Percentiles rank a stretch among this genome's conserved stretches.
Evolutionary conservation across 2,329 filamentous ascomycete genomes (phyloP).

Genomic region (Pseudopyrenochaeta lycopersici): DNA sequence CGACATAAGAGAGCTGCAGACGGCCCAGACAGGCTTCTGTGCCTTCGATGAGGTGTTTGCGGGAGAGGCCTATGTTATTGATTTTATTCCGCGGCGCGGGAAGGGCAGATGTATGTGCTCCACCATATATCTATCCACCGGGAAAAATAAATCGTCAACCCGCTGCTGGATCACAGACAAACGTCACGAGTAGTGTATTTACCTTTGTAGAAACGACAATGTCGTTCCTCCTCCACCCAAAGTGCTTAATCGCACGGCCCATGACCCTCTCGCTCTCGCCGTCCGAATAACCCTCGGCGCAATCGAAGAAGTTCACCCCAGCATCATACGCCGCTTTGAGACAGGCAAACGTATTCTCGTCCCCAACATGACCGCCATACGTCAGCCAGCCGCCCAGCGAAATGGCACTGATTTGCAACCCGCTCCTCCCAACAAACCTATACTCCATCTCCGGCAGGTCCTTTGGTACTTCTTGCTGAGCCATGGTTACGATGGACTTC

Average conservation of each 20-base stretch:
- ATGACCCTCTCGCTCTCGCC: conserved; percentile 65
- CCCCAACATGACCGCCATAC: conserved; percentile 76
- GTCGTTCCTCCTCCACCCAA: conserved; percentile 66
- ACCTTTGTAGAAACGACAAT: conserved; percentile 67
- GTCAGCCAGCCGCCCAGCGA: conserved; percentile 72
- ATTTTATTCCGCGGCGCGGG: conserved; percentile 62
- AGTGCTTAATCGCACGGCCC: conserved; percentile 65
- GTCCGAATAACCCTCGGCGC: conserved; percentile 63
- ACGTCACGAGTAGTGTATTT: too few species aligned
- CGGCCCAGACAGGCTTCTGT: conserved; percentile 67
- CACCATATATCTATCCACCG: conserved; percentile 71
- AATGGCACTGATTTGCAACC: conserved; percentile 77
- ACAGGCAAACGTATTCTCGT: conserved; percentile 66
- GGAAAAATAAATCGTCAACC: too few species aligned
- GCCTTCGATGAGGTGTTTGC: conserved; percentile 76
- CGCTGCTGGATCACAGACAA: too few species aligned
- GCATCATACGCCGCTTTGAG: conserved; percentile 65
- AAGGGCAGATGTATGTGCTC: conserved; percentile 59
- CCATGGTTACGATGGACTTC: background rate
- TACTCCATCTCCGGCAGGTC: conserved; percentile 69
- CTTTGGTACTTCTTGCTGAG: conserved; percentile 14
- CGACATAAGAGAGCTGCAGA: conserved; percentile 68
- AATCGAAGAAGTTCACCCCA: conserved; percentile 70
- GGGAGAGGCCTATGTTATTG: conserved; percentile 73
- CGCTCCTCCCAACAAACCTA: conserved; percentile 74